Conservation (phyloP, 2,329 filamentous ascomycete genomes). For the Cercospora sp. region DNA sequence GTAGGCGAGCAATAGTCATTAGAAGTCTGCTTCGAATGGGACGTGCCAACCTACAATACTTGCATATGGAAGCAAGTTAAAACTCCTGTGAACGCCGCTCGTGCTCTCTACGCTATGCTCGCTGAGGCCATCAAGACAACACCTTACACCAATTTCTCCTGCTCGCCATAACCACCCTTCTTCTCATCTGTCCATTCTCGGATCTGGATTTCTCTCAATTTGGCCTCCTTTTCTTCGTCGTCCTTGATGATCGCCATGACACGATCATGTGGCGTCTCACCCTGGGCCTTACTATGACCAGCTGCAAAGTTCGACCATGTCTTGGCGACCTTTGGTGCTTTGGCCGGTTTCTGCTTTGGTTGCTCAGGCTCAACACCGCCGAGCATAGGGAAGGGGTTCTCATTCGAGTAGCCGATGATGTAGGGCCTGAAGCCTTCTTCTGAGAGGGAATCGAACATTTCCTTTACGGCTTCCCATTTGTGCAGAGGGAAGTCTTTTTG, state of each 20-base stretch:
- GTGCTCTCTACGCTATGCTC: too few relatives aligned
- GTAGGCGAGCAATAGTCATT: too few relatives aligned
- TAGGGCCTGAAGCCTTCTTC: slow-evolving; percentile 37
- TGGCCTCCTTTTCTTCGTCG: slow-evolving; percentile 37
- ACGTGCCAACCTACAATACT: neutral
- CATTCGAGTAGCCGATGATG: slow-evolving; percentile 36
- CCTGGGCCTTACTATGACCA: slow-evolving; percentile 30
- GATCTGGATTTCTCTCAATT: slow-evolving; percentile 30
- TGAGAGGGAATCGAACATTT: slow-evolving; percentile 38
- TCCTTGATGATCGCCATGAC: slow-evolving; percentile 38
- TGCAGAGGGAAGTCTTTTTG: slow-evolving; percentile 35
- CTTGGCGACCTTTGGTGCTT: slow-evolving; percentile 32
- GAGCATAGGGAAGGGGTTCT: slow-evolving; percentile 40
- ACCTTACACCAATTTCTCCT: slow-evolving; percentile 11
- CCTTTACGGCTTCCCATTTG: slow-evolving; percentile 34
- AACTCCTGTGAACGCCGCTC: too few relatives aligned
- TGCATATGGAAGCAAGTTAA: neutral
- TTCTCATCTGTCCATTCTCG: slow-evolving; percentile 27
- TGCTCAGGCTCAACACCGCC: slow-evolving; percentile 36
- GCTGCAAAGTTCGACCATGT: slow-evolving; percentile 32
- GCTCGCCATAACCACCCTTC: slow-evolving; percentile 19
- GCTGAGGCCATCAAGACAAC: neutral
- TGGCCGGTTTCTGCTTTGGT: slow-evolving; percentile 26
- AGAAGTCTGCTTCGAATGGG: neutral
- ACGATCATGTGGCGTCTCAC: slow-evolving; percentile 35